phyloP scores from a whole-genome alignment of 306 rosid genomes.

The Cicer pinnatifidum region DNA sequence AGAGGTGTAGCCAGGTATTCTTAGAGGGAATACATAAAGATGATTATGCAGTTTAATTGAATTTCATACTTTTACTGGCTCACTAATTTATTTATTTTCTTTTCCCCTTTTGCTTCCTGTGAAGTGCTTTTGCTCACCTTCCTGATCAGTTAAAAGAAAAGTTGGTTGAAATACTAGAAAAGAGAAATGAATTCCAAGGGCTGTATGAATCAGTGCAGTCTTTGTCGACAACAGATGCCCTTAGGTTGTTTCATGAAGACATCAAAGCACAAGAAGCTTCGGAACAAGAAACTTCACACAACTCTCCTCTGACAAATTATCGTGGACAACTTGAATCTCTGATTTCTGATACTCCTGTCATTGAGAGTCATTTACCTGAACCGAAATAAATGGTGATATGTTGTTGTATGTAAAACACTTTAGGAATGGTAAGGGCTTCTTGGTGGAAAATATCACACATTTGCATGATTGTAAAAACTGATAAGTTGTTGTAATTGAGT shows the following conservation, averaged over 20 bases:
- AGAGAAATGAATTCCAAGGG: slow-evolving; percentile 55
- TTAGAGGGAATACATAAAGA: not conserved
- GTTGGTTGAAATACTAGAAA: slow-evolving; percentile 58
- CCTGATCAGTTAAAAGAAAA: slow-evolving; percentile 67
- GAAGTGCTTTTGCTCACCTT: slow-evolving; percentile 74
- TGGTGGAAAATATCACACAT: not conserved
- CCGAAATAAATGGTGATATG: slow-evolving; percentile 38
- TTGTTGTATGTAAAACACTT: slow-evolving; percentile 3
- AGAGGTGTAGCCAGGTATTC: slow-evolving; percentile 85
- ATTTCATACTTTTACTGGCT: slow-evolving; percentile 1
- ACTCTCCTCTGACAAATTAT: slow-evolving; percentile 48
- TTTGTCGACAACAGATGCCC: slow-evolving; percentile 71
- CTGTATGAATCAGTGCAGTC: slow-evolving; percentile 69
- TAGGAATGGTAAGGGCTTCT: slow-evolving; percentile 35
- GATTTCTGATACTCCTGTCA: slow-evolving; percentile 55
- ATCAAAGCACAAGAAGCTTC: slow-evolving; percentile 46
- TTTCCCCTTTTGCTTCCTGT: slow-evolving; percentile 39
- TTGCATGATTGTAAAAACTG: slow-evolving; percentile 15
- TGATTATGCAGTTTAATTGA: slow-evolving; percentile 14
- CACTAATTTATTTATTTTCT: slow-evolving; percentile 9
- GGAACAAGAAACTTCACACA: slow-evolving; percentile 45
- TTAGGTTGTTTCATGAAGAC: slow-evolving; percentile 58
- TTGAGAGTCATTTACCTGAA: slow-evolving; percentile 49
- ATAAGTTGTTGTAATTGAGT: slow-evolving; percentile 19
- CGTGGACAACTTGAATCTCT: slow-evolving; percentile 57